Evolutionary conservation across 768 basidiomycete genomes (phyloP).

Genomic region (Gymnopilus junonius): DNA sequence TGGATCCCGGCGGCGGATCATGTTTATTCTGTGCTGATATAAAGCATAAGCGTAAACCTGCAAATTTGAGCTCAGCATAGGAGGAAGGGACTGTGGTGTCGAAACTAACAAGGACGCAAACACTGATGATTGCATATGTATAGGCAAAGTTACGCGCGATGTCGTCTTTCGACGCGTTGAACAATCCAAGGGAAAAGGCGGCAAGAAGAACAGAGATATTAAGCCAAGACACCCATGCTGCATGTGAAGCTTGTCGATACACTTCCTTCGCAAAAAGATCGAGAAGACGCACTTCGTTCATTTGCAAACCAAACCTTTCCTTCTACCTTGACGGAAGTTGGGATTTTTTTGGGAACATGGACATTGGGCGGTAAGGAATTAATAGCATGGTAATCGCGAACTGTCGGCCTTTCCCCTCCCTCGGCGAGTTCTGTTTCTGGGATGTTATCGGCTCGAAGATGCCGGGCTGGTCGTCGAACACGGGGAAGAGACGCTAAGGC

Average conservation of each 20-base stretch:
- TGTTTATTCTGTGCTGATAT: slow-evolving; percentile 87
- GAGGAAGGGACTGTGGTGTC: not conserved
- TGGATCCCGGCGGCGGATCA: slow-evolving; percentile 89
- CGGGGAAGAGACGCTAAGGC: slow-evolving; percentile 57
- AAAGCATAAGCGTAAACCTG: slow-evolving; percentile 86
- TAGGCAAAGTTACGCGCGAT: slow-evolving; percentile 81
- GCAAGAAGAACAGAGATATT: slow-evolving; percentile 85
- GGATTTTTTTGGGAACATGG: slow-evolving; percentile 80
- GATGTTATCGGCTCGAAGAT: slow-evolving; percentile 75
- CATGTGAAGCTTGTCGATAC: not conserved
- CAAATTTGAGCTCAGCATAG: not conserved
- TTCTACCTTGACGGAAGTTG: slow-evolving; percentile 85
- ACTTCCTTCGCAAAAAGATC: not conserved
- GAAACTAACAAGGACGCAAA: slow-evolving; percentile 62
- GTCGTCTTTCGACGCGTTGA: slow-evolving; percentile 80
- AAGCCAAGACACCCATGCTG: slow-evolving; percentile 94
- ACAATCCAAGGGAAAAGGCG: slow-evolving; percentile 84
- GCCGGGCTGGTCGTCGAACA: slow-evolving; percentile 48
- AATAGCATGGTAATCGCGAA: slow-evolving; percentile 79
- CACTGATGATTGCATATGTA: slow-evolving; percentile 78
- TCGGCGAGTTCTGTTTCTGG: slow-evolving; percentile 59
- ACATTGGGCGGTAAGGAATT: slow-evolving; percentile 65
- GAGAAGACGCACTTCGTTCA: slow-evolving; percentile 71
- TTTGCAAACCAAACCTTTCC: slow-evolving; percentile 98
- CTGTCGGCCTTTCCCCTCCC: slow-evolving; percentile 59